Percentiles rank a stretch among this genome's conserved stretches.
Evolutionary conservation across 208 protist species (phyloP).

Genomic region (Leishmania arabica): DNA sequence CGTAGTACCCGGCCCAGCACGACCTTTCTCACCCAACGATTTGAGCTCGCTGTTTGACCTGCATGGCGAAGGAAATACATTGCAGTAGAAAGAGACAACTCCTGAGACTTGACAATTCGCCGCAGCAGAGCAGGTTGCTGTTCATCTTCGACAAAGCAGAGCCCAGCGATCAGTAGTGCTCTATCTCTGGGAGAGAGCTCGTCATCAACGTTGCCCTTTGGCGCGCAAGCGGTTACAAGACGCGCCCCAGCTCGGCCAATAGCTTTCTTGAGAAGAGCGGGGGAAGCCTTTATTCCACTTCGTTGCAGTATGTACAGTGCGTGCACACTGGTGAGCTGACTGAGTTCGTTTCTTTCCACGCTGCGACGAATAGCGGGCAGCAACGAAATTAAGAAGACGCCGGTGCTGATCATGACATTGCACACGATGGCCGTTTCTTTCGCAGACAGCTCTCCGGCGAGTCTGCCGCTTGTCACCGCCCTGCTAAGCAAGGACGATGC

Average conservation of each 20-base stretch:
- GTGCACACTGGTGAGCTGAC: conserved; percentile 18
- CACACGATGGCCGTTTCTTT: conserved; percentile 15
- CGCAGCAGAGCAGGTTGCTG: conserved; percentile 5
- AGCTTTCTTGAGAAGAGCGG: conserved; percentile 16
- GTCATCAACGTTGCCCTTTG: background rate
- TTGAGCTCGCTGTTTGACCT: background rate
- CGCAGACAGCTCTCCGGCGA: background rate
- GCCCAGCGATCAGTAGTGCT: conserved; percentile 12
- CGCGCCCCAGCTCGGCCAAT: conserved; percentile 8
- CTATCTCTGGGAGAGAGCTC: conserved; percentile 6
- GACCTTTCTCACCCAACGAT: conserved; percentile 6
- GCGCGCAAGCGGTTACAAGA: conserved; percentile 10
- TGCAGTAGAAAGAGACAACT: conserved; percentile 7
- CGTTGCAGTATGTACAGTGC: conserved; percentile 16
- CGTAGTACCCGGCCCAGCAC: background rate
- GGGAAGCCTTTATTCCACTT: conserved; percentile 8
- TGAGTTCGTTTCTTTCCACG: conserved; percentile 2
- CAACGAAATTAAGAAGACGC: background rate
- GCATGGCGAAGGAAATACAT: conserved; percentile 16
- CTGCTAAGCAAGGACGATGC: background rate
- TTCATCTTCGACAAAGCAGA: conserved; percentile 23
- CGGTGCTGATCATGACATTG: conserved; percentile 15
- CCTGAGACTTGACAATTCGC: conserved; percentile 10
- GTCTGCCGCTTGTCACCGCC: background rate
- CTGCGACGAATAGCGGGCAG: background rate